Evolutionary conservation across 2,329 filamentous ascomycete species (phyloP), one percentile per base, ranked within the genome.

Genomic region (Phialocephala subalpina): DNA sequence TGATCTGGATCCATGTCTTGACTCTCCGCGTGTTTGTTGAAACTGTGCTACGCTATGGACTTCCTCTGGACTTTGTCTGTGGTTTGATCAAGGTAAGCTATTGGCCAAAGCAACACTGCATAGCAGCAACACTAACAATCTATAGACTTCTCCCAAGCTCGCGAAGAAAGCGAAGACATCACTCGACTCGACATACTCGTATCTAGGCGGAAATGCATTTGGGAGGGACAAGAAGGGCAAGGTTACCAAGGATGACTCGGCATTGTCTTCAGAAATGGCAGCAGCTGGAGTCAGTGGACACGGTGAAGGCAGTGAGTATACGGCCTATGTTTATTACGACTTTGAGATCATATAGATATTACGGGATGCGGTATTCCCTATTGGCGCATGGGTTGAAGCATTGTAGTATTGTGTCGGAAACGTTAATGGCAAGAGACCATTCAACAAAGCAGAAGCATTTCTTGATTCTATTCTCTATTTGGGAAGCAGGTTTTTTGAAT

Each of bases 271-370:
- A 42, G 95, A 98, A 73, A 92, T 97, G 86, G 92, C 93, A 47
- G 90, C 91, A 2, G 90, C 90, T 3, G 91, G 88, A 29, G 78
- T 90, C 58, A 85, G 83, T 27, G 79, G 83, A 0, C 81, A 85
- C 38, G 89, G 87, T 20, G 92, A 94, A 66, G 90, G 90, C 62
- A 84, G 87, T 72, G 94, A 97, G 78, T 99, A 98, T 82, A 96
- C 93, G 67, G 91, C 96, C 47, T 99, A 97, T 80, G 96, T 98
- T 77, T 97, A 94, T 83, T 99, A 98, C 81, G 93, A 97, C 78
- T 92, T 98, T 77, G 92, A 96, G 77, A 89, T 98, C 71, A 72
- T 77, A 76, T 78, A 76, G 73, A 69, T 70, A 66, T 55, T 42
- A 60, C 55, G 59, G 52, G 60, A 22, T 27, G 59, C 56, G 45